Base-by-base conservation (phyloP, 495 filamentous ascomycete genomes). In the Poronia punctata region DNA sequence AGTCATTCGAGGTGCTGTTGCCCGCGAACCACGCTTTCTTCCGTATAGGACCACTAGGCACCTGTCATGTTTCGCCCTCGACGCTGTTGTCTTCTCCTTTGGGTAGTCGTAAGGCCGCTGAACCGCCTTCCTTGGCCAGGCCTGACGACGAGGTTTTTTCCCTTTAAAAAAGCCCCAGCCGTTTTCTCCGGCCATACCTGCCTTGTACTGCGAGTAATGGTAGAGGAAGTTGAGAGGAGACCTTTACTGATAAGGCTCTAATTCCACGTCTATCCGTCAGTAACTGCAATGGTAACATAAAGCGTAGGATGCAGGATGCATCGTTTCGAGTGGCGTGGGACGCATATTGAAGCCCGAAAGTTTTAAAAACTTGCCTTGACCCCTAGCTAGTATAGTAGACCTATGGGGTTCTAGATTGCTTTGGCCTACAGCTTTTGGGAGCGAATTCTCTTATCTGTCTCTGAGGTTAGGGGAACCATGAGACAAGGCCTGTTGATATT, bases 201-300 rank as follows among this genome's bases (percentile, higher is more conserved):
- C 29, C 38, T 41, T 21, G 38, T 21, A 32, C 30, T 26, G 20
- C 31, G 40, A 35, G 40, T 22, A 43, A 43, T 27, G 10, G 30
- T 21, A 28, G 21, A 26, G 16, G 35, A 28, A 35, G 31, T 35
- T 7, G 15, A 34, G 40, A 35, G 35, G 24, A 43, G 31, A 43
- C 32, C 18, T 28, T 27, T 28, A 26, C 17, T 25, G 17, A 31
- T 16, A n/a, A 43, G 40, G 31, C 22, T 35, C 31, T 43, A 18
- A 3, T 35, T 28, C 20, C 40, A 43, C 27, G 24, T 35, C 31
- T 38, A 40, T 15, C 34, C 44, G 33, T 51, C 51, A 15, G 15
- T 33, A 16, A 43, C 43, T 15, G 40, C 48, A 40, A 54, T 42
- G 48, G 51, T 50, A 54, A 27, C 14, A 54, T 28, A 19, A 36